phyloP scores from a whole-genome alignment of 768 basidiomycete species.

The Pulveroboletus sp. region DNA sequence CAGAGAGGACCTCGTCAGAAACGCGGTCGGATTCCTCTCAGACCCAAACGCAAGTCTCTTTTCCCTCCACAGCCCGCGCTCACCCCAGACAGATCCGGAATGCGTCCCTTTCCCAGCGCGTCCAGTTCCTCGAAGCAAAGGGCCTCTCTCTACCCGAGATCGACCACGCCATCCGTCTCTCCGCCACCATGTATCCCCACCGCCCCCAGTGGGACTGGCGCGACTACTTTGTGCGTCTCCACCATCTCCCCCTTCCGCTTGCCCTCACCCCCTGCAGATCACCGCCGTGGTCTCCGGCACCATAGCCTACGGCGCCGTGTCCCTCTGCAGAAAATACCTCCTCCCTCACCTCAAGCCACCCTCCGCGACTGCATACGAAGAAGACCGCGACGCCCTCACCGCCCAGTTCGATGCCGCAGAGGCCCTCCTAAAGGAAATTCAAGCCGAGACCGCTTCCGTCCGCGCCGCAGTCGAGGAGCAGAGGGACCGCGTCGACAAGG shows the following conservation, averaged over 20 bases:
- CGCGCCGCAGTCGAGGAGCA: slow-evolving; percentile 74
- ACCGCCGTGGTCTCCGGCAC: slow-evolving; percentile 88
- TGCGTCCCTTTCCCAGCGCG: slow-evolving; percentile 76
- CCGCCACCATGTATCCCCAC: slow-evolving; percentile 35
- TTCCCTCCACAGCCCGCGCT: neutral
- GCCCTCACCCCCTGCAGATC: slow-evolving; percentile 53
- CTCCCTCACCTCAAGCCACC: slow-evolving; percentile 90
- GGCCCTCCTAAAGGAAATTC: slow-evolving; percentile 74
- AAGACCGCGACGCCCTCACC: slow-evolving; percentile 76
- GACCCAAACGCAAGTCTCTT: slow-evolving; percentile 65
- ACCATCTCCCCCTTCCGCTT: neutral
- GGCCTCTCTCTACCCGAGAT: slow-evolving; percentile 83
- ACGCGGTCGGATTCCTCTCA: slow-evolving; percentile 80
- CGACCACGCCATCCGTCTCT: slow-evolving; percentile 73
- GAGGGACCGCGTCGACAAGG: slow-evolving; percentile 63
- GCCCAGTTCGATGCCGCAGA: slow-evolving; percentile 91
- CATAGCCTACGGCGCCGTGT: slow-evolving; percentile 71
- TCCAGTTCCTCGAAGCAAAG: slow-evolving; percentile 95
- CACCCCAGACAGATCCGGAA: slow-evolving; percentile 55
- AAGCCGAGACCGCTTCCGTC: slow-evolving; percentile 69
- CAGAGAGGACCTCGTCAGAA: slow-evolving; percentile 69
- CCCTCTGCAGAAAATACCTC: slow-evolving; percentile 88
- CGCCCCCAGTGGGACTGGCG: slow-evolving; percentile 83
- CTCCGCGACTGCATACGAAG: slow-evolving; percentile 81
- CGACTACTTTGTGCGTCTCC: slow-evolving; percentile 85